Percentiles rank a stretch among this genome's conserved stretches.
Evolutionary conservation across 805 yeast genomes (phyloP).

Genomic region (Suhomyces sp.): DNA sequence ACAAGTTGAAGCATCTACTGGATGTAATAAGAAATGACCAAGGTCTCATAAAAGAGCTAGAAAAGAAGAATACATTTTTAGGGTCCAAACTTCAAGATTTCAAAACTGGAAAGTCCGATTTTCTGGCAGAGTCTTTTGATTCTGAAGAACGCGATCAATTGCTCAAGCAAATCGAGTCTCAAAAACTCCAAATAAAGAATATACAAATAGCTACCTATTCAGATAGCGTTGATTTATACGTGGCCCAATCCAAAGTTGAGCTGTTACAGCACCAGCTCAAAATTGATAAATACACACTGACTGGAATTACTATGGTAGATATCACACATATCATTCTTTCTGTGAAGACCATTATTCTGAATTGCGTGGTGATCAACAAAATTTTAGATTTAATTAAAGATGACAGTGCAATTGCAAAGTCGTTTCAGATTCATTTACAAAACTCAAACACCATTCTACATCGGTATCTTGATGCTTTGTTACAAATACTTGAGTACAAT

Average conservation of each 20-base stretch:
- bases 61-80: constrained; percentile 18
- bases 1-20: constrained; percentile 29
- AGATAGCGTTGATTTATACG: constrained; percentile 9
- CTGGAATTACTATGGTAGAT: not conserved
- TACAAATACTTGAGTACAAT: not conserved
- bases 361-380: not conserved
- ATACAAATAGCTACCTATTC: constrained; percentile 8
- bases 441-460: not conserved
- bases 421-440: not conserved
- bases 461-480: not conserved
- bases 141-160: not conserved
- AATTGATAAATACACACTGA: not conserved
- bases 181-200: constrained; percentile 15
- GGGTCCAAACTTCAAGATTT: constrained; percentile 18
- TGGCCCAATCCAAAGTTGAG: constrained; percentile 12
- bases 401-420: not conserved
- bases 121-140: not conserved
- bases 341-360: not conserved
- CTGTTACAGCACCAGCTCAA: constrained; percentile 6
- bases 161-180: constrained; percentile 12
- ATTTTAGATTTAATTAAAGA: not conserved
- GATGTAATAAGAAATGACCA: constrained; percentile 16
- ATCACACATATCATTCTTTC: not conserved
- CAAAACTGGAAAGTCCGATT: constrained; percentile 6
- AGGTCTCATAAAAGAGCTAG: constrained; percentile 15